These are phyloP conservation scores for Phytophthora sp. DNA, from an alignment of 352 stramenopile species.

Conservation along the genomic window DNA sequence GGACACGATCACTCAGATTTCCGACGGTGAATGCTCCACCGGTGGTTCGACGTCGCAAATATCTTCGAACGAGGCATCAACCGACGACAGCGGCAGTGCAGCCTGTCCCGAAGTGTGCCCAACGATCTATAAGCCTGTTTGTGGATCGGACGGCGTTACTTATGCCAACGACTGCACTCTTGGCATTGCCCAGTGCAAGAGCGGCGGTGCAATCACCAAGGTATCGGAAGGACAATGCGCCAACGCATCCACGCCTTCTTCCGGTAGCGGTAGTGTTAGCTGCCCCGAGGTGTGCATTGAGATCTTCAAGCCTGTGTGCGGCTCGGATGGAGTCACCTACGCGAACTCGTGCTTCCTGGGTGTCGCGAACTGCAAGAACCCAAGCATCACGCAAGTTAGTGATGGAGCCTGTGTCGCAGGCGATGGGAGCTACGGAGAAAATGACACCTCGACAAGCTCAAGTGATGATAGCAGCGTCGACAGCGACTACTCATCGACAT, in stretches of 20 bases:
- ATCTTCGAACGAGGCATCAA: not conserved
- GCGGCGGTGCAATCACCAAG: constrained; percentile 14
- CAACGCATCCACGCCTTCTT: not conserved
- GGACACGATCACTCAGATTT: constrained; percentile 2
- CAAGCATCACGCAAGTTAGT: constrained; percentile 29
- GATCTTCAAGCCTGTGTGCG: constrained; percentile 9
- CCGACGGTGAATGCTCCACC: constrained; percentile 8
- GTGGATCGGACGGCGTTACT: constrained; percentile 56
- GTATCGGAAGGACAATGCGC: constrained; percentile 29
- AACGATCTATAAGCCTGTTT: constrained; percentile 48
- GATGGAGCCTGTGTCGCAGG: constrained; percentile 38
- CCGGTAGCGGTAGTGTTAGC: not conserved
- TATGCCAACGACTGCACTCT: constrained; percentile 61
- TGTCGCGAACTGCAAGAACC: constrained; percentile 37
- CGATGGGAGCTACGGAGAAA: constrained; percentile 5
- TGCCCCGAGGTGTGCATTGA: constrained; percentile 12
- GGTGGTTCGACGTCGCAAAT: not conserved
- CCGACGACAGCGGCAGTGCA: not conserved
- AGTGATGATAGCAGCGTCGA: constrained; percentile 9
- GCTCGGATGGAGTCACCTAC: constrained; percentile 6
- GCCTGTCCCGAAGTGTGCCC: constrained; percentile 29
- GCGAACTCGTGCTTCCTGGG: constrained; percentile 15
- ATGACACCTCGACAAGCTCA: not conserved
- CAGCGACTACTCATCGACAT: not conserved
- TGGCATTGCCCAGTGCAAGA: constrained; percentile 29